These are phyloP conservation scores for Daldinia sp. DNA, from an alignment of 2,329 filamentous ascomycete species.

Conservation along the genomic window DNA sequence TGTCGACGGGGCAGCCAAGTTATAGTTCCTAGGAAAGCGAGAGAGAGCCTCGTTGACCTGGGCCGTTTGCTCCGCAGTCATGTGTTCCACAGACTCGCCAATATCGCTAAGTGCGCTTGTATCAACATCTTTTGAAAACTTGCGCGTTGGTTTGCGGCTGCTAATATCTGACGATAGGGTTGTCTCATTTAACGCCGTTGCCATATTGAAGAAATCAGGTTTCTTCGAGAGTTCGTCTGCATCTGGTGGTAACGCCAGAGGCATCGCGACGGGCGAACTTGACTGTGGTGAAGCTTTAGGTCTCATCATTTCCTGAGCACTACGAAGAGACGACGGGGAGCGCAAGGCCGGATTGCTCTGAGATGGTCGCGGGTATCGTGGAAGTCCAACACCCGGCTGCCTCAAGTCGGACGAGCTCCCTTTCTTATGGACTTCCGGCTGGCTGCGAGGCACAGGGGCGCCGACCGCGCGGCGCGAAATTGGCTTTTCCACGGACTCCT, in stretches of 20 bases:
- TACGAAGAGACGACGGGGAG: conserved; percentile 9
- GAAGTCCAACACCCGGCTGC: conserved; percentile 17
- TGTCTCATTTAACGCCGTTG: conserved; percentile 28
- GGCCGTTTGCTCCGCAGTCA: conserved; percentile 23
- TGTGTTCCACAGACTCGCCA: conserved; percentile 27
- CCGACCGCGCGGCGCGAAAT: conserved; percentile 38
- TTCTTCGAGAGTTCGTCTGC: conserved; percentile 25
- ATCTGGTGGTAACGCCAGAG: conserved; percentile 13
- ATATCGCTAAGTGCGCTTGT: conserved; percentile 28
- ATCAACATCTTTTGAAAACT: conserved; percentile 9
- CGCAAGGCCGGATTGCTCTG: conserved; percentile 28
- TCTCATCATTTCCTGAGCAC: conserved; percentile 25
- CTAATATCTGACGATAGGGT: conserved; percentile 17
- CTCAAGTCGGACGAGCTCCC: conserved; percentile 23
- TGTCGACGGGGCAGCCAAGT: conserved; percentile 8
- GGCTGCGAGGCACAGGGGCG: conserved; percentile 10
- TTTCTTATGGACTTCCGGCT: conserved; percentile 26
- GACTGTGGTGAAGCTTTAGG: conserved; percentile 11
- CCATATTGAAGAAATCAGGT: conserved; percentile 33
- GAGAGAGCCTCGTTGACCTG: conserved; percentile 32
- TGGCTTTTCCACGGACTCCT: conserved; percentile 33
- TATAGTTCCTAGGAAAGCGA: conserved; percentile 36
- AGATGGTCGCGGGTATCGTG: conserved; percentile 23
- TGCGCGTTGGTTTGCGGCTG: conserved; percentile 25
- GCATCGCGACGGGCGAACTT: conserved; percentile 5